Evolutionary conservation across 345 rosid genomes (phyloP).

Genomic region (Brassica juncea): DNA sequence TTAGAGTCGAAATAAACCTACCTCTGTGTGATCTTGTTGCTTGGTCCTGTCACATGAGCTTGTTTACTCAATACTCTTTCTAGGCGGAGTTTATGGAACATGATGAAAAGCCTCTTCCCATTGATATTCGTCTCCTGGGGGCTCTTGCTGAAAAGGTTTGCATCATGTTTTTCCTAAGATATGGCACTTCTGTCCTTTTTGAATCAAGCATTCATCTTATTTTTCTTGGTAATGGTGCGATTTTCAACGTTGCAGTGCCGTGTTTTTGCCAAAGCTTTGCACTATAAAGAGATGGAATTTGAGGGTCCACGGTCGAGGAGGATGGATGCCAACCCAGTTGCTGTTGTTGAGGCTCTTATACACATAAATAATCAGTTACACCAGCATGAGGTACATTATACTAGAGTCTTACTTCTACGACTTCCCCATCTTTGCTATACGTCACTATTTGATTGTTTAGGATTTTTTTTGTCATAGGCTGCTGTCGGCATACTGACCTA

Average conservation of each 20-base stretch:
- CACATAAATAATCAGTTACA: constrained; percentile 97
- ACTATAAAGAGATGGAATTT: constrained; percentile 98
- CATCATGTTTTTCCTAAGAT: constrained; percentile 20
- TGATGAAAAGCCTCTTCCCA: constrained; percentile 97
- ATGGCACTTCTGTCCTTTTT: constrained; percentile 11
- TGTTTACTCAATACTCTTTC: constrained; percentile 28
- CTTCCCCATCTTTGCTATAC: constrained; percentile 16
- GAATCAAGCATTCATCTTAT: constrained; percentile 16
- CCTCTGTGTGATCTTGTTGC: constrained; percentile 10
- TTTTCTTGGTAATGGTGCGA: constrained; percentile 9
- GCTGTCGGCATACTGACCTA: constrained; percentile 96
- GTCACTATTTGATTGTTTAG: constrained; percentile 28
- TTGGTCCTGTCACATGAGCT: constrained; percentile 20
- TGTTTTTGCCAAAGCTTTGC: constrained; percentile 97
- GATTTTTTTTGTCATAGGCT: constrained; percentile 53
- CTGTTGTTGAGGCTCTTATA: constrained; percentile 95
- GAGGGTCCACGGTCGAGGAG: constrained; percentile 83
- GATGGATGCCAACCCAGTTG: constrained; percentile 96
- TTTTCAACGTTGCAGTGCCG: constrained; percentile 59
- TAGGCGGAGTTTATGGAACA: constrained; percentile 99
- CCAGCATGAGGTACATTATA: constrained; percentile 77
- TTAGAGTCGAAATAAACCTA: constrained; percentile 13
- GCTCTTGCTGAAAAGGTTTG: constrained; percentile 98
- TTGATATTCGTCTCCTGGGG: constrained; percentile 95
- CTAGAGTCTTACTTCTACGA: background rate